Evolutionary conservation across 2,329 filamentous ascomycete species (phyloP), one percentile per base, ranked within the genome.

Genomic region (Zasmidium cellare): DNA sequence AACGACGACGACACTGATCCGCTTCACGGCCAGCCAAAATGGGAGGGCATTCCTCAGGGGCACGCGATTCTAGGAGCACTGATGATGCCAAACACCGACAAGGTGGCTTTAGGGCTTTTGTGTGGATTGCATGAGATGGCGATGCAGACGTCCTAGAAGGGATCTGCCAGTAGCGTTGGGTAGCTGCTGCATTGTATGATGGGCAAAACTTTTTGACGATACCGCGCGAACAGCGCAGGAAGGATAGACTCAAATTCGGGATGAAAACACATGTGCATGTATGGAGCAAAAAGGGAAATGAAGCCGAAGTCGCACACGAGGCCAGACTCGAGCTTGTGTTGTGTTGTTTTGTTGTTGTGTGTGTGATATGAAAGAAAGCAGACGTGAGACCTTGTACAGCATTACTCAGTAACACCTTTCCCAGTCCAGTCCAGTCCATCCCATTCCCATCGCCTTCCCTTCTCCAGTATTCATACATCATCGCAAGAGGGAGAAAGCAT

Each of bases 1-100:
- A 62, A 65, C n/a, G 28, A 38, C 14, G 52, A 54, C 19, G 35
- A 23, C 5, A 44, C 25, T 41, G 52, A 31, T 31, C 23, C 23
- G 22, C 18, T 57, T 18, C 54, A 44, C 25, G 49, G 52, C 7
- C 53, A 57, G 64, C 70, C 63, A 67, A 78, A 68, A 69, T 77
- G 54, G 67, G 77, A 79, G 28, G 74, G 78, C 46, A 68, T 79
- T 44, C 79, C 79, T 6, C 75, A 76, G 58, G 75, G 76, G 38
- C 77, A 80, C 63, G 75, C 76, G 1, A 69, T 81, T 44, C 71
- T 80, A 1, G 77, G 78, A 18, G 78, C 78, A 20, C 65, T 80
- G n/a, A 71, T 79, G 63, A 75, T 75, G 57, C 71, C 73, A 11
- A 72, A 73, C 44, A 70, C 77, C 46, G 79, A 81, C 61, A 72